phyloP scores from a whole-genome alignment of 129 eudicot species.

The Flaveria trinervia region DNA sequence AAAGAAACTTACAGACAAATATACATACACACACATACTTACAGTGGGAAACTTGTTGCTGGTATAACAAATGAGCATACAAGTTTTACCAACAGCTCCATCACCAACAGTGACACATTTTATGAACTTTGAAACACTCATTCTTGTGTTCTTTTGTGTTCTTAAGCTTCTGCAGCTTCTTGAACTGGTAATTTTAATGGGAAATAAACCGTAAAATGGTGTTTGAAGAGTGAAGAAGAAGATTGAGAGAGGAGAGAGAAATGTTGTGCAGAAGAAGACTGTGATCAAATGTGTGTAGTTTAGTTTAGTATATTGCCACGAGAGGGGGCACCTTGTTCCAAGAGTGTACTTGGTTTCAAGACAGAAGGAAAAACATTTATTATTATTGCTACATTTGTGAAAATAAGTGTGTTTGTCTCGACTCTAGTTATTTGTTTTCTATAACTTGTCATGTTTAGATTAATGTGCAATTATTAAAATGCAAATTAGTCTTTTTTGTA shows the following conservation, averaged over 20 bases:
- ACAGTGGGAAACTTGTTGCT: conserved; percentile 99
- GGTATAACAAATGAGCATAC: conserved; percentile 98
- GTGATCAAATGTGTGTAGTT: conserved; percentile 8
- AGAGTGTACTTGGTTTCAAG: conserved; percentile 22
- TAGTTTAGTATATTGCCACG: conserved; percentile 31
- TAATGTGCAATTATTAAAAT: too few relatives aligned
- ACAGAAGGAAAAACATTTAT: conserved; percentile 12
- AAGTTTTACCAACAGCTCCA: conserved; percentile 99
- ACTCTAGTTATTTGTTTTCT: background rate
- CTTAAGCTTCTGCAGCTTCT: background rate
- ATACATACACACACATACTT: conserved; percentile 24
- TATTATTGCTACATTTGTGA: conserved; percentile 26
- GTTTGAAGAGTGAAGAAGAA: conserved; percentile 37
- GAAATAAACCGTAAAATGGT: conserved; percentile 19
- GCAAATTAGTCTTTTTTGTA: too few relatives aligned
- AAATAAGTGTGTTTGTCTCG: conserved; percentile 17
- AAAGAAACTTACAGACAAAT: background rate
- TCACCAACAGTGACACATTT: conserved; percentile 99
- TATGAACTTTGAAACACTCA: conserved; percentile 98
- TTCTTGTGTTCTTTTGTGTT: conserved; percentile 25
- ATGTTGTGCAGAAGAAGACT: conserved; percentile 32
- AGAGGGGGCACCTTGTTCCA: conserved; percentile 20
- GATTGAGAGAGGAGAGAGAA: conserved; percentile 25
- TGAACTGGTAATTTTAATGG: conserved; percentile 6
- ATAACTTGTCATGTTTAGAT: too few relatives aligned